Percentiles rank a stretch among this genome's conserved stretches.
Conservation (phyloP, 192 early-diverging fungal species). For the Coemansia guatemalensis region DNA sequence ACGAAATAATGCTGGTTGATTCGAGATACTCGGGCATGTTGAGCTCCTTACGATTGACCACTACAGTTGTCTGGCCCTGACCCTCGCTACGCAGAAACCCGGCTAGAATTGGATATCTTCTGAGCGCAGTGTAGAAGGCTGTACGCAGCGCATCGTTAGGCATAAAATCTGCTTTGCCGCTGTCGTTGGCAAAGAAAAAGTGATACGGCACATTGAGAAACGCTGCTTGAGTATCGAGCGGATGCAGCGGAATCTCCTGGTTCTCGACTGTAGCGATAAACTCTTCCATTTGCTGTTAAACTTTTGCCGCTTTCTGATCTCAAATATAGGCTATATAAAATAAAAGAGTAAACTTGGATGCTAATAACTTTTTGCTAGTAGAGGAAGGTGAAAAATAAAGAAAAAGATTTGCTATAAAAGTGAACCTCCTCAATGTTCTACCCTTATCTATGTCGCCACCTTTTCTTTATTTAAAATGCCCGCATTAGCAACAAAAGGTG, state of each 20-base stretch:
- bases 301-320: not conserved
- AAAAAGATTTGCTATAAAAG: not conserved
- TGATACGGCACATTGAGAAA: slow-evolving; percentile 49
- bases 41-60: slow-evolving; percentile 24
- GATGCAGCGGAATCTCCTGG: slow-evolving; percentile 37
- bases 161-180: slow-evolving; percentile 37
- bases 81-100: slow-evolving; percentile 24
- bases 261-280: slow-evolving; percentile 40
- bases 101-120: slow-evolving; percentile 32
- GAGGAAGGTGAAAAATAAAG: not conserved
- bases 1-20: slow-evolving; percentile 16
- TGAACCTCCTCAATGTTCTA: no score
- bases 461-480: no score
- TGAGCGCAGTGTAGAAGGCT: slow-evolving; percentile 39
- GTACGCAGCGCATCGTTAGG: slow-evolving; percentile 21
- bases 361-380: not conserved
- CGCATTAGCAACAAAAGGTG: no score
- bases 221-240: slow-evolving; percentile 48
- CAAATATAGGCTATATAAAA: not conserved
- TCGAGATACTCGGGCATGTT: slow-evolving; percentile 52
- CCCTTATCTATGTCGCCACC: no score
- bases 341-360: not conserved
- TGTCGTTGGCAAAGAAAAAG: slow-evolving; percentile 38
- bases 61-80: slow-evolving; percentile 18
- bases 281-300: slow-evolving; percentile 21